phyloP scores from a whole-genome alignment of 2,329 filamentous ascomycete species.

The Penicillium concentricum region DNA sequence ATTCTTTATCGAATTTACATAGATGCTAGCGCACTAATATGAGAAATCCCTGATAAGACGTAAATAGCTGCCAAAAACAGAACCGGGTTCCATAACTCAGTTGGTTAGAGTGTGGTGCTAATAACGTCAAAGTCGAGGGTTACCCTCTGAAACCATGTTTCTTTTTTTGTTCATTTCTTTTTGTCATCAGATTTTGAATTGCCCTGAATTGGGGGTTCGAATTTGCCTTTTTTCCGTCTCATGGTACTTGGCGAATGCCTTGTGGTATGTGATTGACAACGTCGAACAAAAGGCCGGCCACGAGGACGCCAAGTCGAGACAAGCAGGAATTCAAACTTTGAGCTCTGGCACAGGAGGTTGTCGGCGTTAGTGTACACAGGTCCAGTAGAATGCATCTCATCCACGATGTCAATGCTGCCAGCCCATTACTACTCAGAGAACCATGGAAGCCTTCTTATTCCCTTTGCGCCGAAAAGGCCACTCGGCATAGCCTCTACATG shows the following conservation, averaged over 20 bases:
- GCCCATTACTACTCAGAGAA: not conserved
- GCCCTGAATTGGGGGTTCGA: not conserved
- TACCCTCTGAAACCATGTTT: not conserved
- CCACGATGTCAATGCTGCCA: too few relatives aligned
- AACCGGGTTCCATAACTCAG: not conserved
- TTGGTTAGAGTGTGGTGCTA: not conserved
- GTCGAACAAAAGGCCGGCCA: too few relatives aligned
- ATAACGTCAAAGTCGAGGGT: not conserved
- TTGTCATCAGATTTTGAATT: not conserved
- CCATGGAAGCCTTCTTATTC: not conserved
- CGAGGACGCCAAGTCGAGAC: too few relatives aligned
- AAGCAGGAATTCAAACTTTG: too few relatives aligned
- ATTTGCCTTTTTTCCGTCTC: not conserved
- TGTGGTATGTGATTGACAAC: not conserved
- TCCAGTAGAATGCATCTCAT: too few relatives aligned
- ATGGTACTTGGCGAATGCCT: too few relatives aligned
- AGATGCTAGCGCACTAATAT: not conserved
- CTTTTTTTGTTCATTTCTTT: not conserved
- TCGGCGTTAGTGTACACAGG: not conserved
- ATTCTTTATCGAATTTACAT: too few relatives aligned
- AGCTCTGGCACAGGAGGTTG: too few relatives aligned
- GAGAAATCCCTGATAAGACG: too few relatives aligned
- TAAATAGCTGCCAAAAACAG: not conserved
- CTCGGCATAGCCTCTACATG: slow-evolving; percentile 6
- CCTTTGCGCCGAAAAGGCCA: not conserved